Base-by-base conservation (phyloP, 2,329 filamentous ascomycete genomes). In the Hypoxylon sp. region DNA sequence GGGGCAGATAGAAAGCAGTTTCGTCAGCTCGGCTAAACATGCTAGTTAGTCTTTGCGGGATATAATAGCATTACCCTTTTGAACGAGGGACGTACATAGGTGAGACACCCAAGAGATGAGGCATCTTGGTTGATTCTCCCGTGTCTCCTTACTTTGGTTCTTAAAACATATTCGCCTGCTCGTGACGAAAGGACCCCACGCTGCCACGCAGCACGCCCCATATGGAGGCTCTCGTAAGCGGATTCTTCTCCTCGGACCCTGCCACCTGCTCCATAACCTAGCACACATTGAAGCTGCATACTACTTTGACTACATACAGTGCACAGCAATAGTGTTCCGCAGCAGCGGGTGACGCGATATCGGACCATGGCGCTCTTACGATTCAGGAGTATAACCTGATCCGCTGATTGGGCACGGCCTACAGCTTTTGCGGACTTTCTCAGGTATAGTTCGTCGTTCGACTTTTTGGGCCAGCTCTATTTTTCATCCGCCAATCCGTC, bases 281-380 rank as follows among this genome's bases (percentile, higher is more conserved):
- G 63, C 57, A 69, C 25, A 59, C 39, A 50, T 62, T 61, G 48
- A 47, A 54, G 57, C 61, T 69, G 63, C 68, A 60, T 57, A 46
- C 25, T 43, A 53, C 51, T 46, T 23, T 46, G 7, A 47, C 65
- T 51, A 51, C 50, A 60, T 54, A 55, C 46, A 30, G 41, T 56
- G 46, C 43, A 59, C 54, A 65, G 37, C 21, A 39, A 56, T 60
- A 65, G 65, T 64, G 63, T 67, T 65, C 61, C 63, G 66, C 61
- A 62, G 66, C 27, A 61, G 45, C 68, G 55, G 60, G 63, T 59
- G 53, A 69, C 63, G 72, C 73, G 73, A 74, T 62, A 75, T 75
- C 73, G 73, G 73, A 71, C 67, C 59, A 64, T 50, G 57, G 43
- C 37, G n/a, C 59, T 58, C 57, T 60, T 58, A 67, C 60, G 50